Base-by-base conservation (phyloP, 805 yeast genomes). In the Wickerhamomyces chaumierensis region DNA sequence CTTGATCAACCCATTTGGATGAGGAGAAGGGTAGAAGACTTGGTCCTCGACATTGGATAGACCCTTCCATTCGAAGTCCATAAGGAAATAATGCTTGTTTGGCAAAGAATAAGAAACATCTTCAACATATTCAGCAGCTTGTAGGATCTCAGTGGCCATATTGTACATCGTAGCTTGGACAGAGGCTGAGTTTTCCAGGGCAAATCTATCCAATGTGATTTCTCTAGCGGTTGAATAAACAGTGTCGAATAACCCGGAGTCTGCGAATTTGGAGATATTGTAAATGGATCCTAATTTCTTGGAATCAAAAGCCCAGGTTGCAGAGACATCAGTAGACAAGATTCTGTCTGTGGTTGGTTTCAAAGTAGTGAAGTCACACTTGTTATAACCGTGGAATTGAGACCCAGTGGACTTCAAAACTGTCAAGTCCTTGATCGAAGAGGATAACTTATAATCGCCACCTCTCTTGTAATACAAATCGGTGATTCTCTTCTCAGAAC, bases 111-210 rank as follows among this genome's bases (percentile, higher is more conserved):
- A 87, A 38, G 79, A 61, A 28, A 87, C 95, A 34, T 68, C 67
- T 45, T 66, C 71, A 40, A 88, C 68, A 42, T 66, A 66, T 3
- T 77, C 68, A 40, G 74, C 80, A 37, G 52, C 54, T 36, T 63
- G 66, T 55, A 88, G 70, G 46, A 88, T 84, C 45, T 73, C 76
- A 46, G 75, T 69, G 31, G 83, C 71, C 92, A 88, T 88, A 70
- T 86, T 83, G 69, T 75, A 88, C 95, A 88, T 90, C 42, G 96
- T 88, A 35, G 95, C 95, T 66, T 88, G 96, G 35, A 88, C 96
- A 19, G 94, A 82, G n/a, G 95, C 76, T 9, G 95, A 84, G 60
- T 84, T 76, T 61, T 88, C 95, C 37, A 71, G 59, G 15, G 95
- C 95, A 61, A 88, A 88, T 42, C 70, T 68, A 39, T 75, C 80